phyloP scores from a whole-genome alignment of 169 alveolate species.

The Babesia gibsoni region DNA sequence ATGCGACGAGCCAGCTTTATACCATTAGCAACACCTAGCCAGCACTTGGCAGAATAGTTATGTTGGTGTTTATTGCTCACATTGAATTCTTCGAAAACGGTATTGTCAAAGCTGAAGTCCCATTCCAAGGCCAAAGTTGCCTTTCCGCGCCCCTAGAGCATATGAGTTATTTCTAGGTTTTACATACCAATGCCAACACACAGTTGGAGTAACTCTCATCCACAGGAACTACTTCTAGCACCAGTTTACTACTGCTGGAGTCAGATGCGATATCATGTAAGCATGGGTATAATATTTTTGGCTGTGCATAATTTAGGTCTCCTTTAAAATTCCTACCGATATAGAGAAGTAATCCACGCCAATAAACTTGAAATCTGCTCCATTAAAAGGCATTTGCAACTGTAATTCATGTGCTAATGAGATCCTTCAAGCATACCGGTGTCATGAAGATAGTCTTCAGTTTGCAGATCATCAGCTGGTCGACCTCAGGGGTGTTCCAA shows the following conservation, averaged over 20 bases:
- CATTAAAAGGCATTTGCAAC: conserved; percentile 60
- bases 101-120: conserved; percentile 59
- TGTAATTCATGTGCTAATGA: neutral
- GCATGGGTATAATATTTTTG: conserved; percentile 54
- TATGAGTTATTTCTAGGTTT: neutral
- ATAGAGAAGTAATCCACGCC: conserved; percentile 59
- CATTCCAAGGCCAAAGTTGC: conserved; percentile 55
- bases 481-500: conserved; percentile 31
- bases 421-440: conserved; percentile 27
- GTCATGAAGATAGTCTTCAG: conserved; percentile 44
- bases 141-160: conserved; percentile 34
- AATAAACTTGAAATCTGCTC: conserved; percentile 38
- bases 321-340: conserved; percentile 16
- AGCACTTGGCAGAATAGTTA: conserved; percentile 52
- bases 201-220: conserved; percentile 17
- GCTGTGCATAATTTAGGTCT: neutral
- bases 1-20: conserved; percentile 40
- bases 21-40: conserved; percentile 61
- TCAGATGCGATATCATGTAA: conserved; percentile 60
- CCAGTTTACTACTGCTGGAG: conserved; percentile 47
- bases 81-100: conserved; percentile 57
- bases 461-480: conserved; percentile 42
- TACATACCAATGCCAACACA: conserved; percentile 59
- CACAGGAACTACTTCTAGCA: conserved; percentile 55
- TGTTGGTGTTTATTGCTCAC: conserved; percentile 34